These are phyloP conservation scores for Penicillium hesseltinei DNA, from an alignment of 2,329 filamentous ascomycete species.

Conservation along the genomic window DNA sequence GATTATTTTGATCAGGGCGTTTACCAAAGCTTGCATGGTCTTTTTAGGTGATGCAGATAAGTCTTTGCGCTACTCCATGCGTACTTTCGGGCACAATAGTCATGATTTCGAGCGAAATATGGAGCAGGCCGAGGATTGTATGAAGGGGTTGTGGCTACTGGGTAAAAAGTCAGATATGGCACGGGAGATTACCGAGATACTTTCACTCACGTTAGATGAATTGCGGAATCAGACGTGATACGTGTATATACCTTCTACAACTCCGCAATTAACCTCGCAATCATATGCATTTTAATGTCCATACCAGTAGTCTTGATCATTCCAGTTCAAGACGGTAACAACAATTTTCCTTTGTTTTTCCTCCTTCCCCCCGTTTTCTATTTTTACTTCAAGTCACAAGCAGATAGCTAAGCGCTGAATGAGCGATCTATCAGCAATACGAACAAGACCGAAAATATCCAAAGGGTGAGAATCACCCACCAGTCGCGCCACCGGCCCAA, in stretches of 20 bases:
- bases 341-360: neutral
- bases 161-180: conserved; percentile 1
- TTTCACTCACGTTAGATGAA: neutral
- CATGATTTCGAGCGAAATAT: neutral
- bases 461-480: too few species aligned
- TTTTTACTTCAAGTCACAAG: neutral
- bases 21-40: neutral
- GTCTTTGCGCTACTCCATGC: neutral
- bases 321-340: neutral
- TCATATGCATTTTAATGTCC: neutral
- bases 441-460: too few species aligned
- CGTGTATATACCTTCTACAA: neutral
- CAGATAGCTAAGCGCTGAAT: neutral
- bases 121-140: neutral
- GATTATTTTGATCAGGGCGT: neutral
- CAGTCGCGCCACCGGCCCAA: too few species aligned
- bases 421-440: too few species aligned
- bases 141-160: neutral
- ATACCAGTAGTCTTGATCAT: neutral
- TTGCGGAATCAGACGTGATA: neutral
- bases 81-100: neutral
- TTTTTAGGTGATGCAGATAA: neutral
- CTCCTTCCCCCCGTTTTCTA: neutral
- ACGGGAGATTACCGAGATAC: neutral
- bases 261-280: too few species aligned